A percentile compares a stretch with the other conserved stretches of the same genome.
Conservation (phyloP, 106 monocot genomes). For the Cymbidium sinense region DNA sequence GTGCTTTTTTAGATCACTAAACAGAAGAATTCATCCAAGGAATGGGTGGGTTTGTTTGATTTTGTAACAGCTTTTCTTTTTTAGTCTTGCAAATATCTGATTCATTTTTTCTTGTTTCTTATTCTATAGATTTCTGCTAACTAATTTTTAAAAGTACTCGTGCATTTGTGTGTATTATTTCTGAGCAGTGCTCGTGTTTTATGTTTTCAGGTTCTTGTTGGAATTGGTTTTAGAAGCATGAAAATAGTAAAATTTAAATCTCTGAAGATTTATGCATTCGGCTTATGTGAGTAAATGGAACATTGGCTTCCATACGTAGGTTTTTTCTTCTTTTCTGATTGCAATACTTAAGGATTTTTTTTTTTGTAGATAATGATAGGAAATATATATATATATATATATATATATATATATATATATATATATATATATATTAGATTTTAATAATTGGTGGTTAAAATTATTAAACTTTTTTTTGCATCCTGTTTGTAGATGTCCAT, state of each 20-base stretch:
- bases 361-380: not conserved
- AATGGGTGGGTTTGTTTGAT: not conserved
- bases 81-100: not conserved
- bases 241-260: constrained; percentile 74
- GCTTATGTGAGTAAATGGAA: constrained; percentile 68
- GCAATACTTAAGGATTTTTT: not conserved
- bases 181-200: not conserved
- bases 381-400: too few relatives aligned
- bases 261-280: constrained; percentile 93
- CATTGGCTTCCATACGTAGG: not conserved
- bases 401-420: too few relatives aligned
- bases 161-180: not conserved
- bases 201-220: constrained; percentile 84
- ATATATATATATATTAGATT: constrained; percentile 6
- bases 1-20: too few relatives aligned
- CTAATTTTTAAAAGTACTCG: not conserved
- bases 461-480: not conserved
- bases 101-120: not conserved
- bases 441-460: not conserved
- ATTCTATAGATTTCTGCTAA: not conserved
- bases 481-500: constrained; percentile 63
- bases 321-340: constrained; percentile 3
- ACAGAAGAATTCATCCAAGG: too few relatives aligned
- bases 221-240: constrained; percentile 77
- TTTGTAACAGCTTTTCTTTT: not conserved